Conservation (phyloP, 768 basidiomycete species). For the Amanita inopinata region DNA sequence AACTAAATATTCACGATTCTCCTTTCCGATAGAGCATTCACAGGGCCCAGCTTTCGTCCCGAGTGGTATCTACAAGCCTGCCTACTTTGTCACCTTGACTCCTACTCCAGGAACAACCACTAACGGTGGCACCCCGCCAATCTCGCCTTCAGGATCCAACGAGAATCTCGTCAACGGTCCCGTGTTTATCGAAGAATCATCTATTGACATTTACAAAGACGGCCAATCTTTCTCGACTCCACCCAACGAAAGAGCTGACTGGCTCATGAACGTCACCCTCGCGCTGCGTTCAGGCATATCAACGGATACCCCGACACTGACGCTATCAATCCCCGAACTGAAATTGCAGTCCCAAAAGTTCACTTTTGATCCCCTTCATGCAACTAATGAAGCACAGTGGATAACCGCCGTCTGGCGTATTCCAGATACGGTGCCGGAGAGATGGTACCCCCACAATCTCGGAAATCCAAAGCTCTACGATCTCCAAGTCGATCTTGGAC, state of each 20-base stretch:
- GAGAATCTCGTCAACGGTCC: constrained; percentile 15
- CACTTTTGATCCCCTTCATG: constrained; percentile 15
- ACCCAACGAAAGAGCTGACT: constrained; percentile 39
- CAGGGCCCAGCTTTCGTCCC: constrained; percentile 52
- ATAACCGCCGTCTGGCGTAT: constrained; percentile 35
- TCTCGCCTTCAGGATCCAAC: constrained; percentile 17
- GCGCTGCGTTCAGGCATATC: constrained; percentile 33
- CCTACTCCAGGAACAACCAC: constrained; percentile 13
- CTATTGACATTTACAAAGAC: constrained; percentile 45
- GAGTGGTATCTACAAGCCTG: constrained; percentile 44
- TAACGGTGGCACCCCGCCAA: constrained; percentile 16
- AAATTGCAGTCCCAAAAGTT: constrained; percentile 28
- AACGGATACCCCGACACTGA: constrained; percentile 25
- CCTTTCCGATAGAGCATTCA: not conserved
- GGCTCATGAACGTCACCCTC: constrained; percentile 46
- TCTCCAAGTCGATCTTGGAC: constrained; percentile 30
- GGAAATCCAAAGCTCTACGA: constrained; percentile 48
- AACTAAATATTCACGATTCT: not conserved
- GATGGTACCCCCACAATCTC: constrained; percentile 49
- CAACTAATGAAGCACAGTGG: constrained; percentile 25
- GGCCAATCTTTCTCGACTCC: constrained; percentile 36
- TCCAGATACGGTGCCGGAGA: constrained; percentile 32
- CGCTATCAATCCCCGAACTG: constrained; percentile 39
- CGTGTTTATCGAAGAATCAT: constrained; percentile 41
- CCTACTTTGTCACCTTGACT: constrained; percentile 36